phyloP scores from a whole-genome alignment of 2,329 filamentous ascomycete genomes.

The Sporothrix curviconia region DNA sequence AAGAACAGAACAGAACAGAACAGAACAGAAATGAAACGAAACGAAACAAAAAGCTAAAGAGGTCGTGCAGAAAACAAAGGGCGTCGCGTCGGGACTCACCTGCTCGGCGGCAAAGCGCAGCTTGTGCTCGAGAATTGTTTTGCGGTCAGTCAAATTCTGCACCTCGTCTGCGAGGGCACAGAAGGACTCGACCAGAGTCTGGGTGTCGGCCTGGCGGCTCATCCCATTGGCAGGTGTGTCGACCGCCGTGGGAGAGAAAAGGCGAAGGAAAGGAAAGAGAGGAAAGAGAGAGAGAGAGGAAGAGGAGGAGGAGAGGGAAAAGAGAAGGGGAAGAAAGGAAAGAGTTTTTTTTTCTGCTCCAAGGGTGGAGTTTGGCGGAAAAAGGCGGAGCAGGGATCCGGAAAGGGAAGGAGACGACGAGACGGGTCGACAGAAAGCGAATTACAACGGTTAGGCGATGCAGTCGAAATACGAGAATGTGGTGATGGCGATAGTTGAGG shows the following conservation, averaged over 20 bases:
- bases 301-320: not conserved
- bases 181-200: slow-evolving; percentile 58
- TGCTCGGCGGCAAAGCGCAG: slow-evolving; percentile 60
- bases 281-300: not conserved
- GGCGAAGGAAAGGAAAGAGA: not conserved
- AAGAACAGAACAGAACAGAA: not conserved
- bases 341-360: slow-evolving; percentile 1
- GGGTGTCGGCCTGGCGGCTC: slow-evolving; percentile 40
- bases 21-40: not conserved
- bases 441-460: not conserved
- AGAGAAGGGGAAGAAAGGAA: slow-evolving; percentile 10
- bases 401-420: not conserved
- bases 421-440: not conserved
- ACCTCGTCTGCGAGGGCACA: slow-evolving; percentile 59
- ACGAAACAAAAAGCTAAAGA: slow-evolving; percentile 6
- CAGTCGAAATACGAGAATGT: not conserved
- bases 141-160: slow-evolving; percentile 55
- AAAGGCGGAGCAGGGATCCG: not conserved
- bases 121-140: slow-evolving; percentile 61
- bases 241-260: slow-evolving; percentile 4
- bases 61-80: not conserved
- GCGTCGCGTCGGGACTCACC: slow-evolving; percentile 37
- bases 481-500: not conserved
- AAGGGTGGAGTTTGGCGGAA: not conserved
- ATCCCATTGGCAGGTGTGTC: slow-evolving; percentile 29